These are phyloP conservation scores for Aureobasidium leucospermi DNA, from an alignment of 2,329 filamentous ascomycete species.

Conservation along the genomic window DNA sequence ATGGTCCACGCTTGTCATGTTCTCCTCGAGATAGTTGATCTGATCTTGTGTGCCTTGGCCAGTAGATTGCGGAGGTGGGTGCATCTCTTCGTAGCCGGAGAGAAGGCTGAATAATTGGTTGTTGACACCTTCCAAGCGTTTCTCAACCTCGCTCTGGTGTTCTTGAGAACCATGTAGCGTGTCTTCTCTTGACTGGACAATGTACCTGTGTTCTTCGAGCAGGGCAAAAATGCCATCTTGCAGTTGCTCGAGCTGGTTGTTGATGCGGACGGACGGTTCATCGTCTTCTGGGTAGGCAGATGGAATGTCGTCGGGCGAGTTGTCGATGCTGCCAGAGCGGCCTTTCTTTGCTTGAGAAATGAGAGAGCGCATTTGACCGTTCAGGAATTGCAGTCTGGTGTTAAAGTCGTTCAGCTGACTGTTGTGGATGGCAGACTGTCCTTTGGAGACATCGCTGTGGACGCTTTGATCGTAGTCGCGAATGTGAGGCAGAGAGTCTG, in stretches of 20 bases:
- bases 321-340: slow-evolving; percentile 9
- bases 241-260: slow-evolving; percentile 16
- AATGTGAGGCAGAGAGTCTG: slow-evolving; percentile 8
- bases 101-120: slow-evolving; percentile 48
- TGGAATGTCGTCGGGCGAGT: slow-evolving; percentile 13
- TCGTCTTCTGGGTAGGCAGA: slow-evolving; percentile 15
- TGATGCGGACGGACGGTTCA: slow-evolving; percentile 13
- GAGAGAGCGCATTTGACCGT: slow-evolving; percentile 24
- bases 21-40: slow-evolving; percentile 58
- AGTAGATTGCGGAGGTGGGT: slow-evolving; percentile 51
- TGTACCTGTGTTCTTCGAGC: slow-evolving; percentile 14
- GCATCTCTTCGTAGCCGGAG: slow-evolving; percentile 38
- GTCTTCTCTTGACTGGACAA: slow-evolving; percentile 18
- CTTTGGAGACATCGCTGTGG: slow-evolving; percentile 15
- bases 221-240: slow-evolving; percentile 15
- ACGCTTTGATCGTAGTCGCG: slow-evolving; percentile 16
- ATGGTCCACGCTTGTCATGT: slow-evolving; percentile 36
- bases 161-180: slow-evolving; percentile 17
- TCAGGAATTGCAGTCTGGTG: slow-evolving; percentile 25
- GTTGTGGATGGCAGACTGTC: neutral
- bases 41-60: slow-evolving; percentile 58
- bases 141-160: slow-evolving; percentile 28
- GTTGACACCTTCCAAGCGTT: slow-evolving; percentile 57
- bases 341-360: slow-evolving; percentile 14
- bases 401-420: slow-evolving; percentile 20